These are phyloP conservation scores for Blastobotrys ciferrii DNA, from an alignment of 1,139 yeast species.

Conservation along the genomic window DNA sequence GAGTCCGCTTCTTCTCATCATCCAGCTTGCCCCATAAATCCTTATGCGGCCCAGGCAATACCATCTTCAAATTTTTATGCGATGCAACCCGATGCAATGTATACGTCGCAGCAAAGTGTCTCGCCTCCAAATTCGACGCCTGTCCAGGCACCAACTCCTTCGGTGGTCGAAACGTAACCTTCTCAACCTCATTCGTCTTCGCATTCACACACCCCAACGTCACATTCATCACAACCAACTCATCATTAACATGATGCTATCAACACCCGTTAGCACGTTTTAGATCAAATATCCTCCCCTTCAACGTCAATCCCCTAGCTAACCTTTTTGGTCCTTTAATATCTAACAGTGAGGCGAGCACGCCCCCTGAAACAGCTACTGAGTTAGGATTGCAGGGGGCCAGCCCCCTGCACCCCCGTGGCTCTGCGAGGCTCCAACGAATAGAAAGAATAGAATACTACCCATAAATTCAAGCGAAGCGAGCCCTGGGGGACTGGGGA, in stretches of 20 bases:
- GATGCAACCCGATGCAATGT: constrained; percentile 78
- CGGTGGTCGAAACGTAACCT: constrained; percentile 63
- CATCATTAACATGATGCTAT: constrained; percentile 45
- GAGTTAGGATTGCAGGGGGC: background rate
- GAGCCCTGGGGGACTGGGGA: too few species aligned
- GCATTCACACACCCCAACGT: constrained; percentile 73
- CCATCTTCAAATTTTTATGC: constrained; percentile 80
- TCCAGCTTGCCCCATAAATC: constrained; percentile 76
- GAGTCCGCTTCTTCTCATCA: constrained; percentile 38
- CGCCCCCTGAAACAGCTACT: too few species aligned
- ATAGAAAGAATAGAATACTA: too few species aligned
- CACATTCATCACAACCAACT: constrained; percentile 56
- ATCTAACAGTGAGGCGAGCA: too few species aligned
- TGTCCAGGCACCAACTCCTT: constrained; percentile 53
- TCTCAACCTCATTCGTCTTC: constrained; percentile 66
- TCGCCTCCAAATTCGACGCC: constrained; percentile 81
- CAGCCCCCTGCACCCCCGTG: too few species aligned
- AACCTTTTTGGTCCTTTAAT: background rate
- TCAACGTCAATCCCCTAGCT: background rate
- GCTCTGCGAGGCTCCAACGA: too few species aligned
- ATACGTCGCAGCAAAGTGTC: constrained; percentile 87
- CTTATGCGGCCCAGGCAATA: constrained; percentile 79
- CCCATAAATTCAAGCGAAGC: too few species aligned
- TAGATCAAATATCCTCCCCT: background rate
- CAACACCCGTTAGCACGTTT: constrained; percentile 1